Base-by-base conservation (phyloP, 2,329 filamentous ascomycete genomes). In the Penicillium sp. region DNA sequence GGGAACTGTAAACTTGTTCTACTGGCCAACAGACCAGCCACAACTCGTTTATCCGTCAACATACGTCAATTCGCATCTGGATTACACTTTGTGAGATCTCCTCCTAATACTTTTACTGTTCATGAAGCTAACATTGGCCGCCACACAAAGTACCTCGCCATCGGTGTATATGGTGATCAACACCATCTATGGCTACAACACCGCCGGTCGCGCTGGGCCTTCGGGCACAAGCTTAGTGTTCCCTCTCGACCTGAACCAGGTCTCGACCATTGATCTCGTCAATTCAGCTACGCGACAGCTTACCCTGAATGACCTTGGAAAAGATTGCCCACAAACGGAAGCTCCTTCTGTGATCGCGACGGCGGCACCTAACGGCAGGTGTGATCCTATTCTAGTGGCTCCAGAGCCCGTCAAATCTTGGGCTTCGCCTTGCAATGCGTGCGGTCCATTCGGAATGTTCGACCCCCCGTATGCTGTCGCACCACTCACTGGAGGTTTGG, bases 151-250 rank as follows among this genome's bases (percentile, higher is more conserved):
- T 41, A 56, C 52, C 36, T 58, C 55, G 6, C 55, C 55, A 16
- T 58, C 55, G 4, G 55, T 58, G 12, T 58, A 58, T n/a, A 58
- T 58, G 55, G 38, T 58, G 15, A 23, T 58, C 36, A 41, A 58
- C 45, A 53, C 47, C 16, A 45, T 58, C 4, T 58, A 55, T 33
- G 55, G 55, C 9, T 53, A 52, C 39, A 58, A 58, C 24, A 55
- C 55, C 12, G 55, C 55, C 15, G 55, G 55, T 47, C 49, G 41
- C 24, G 21, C 41, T 21, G 55, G 55, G 12, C 55, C 55, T 8
- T 58, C 55, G n/a, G 55, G 55, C 31, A 58, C 55, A 10, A 58
- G 55, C 36, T 9, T 58, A 15, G 47, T 58, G 1, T 58, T 58
- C 36, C 47, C 55, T 3, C 47, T 58, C 21, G 52, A 58, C 42